Evolutionary conservation across 345 rosid genomes (phyloP).

Genomic region (Psidium guajava): DNA sequence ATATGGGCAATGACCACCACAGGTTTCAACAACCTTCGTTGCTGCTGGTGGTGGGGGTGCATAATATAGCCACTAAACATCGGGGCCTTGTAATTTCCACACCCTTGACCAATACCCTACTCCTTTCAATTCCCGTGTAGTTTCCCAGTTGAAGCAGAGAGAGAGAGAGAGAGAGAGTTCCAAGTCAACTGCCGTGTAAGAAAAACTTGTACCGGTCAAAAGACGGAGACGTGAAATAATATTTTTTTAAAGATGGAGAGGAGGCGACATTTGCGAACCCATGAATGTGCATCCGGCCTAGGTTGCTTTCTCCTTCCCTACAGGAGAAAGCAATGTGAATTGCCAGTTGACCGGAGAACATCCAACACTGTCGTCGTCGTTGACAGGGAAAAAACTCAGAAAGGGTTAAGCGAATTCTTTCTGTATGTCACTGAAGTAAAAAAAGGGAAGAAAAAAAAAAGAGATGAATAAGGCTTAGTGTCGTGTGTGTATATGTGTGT

Average conservation of each 20-base stretch:
- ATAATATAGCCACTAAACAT: neutral
- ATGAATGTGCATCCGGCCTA: neutral
- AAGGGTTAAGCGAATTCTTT: neutral
- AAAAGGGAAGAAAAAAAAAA: neutral
- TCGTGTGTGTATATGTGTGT: neutral
- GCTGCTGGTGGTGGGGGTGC: neutral
- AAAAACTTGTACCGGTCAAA: neutral
- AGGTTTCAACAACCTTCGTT: neutral
- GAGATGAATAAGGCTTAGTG: neutral
- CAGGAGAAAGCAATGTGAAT: neutral
- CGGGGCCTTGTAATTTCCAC: neutral
- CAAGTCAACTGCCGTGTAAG: constrained; percentile 3
- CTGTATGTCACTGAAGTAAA: neutral
- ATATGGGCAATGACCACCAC: neutral
- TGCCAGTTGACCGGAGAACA: neutral
- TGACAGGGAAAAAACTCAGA: neutral
- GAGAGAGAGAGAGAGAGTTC: neutral
- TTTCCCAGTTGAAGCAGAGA: neutral
- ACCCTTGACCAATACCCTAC: neutral
- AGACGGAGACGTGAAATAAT: neutral
- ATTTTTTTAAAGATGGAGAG: neutral
- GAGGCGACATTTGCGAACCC: neutral
- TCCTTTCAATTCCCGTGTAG: neutral
- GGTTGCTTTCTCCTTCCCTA: neutral
- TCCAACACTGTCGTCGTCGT: neutral